Evolutionary conservation across 1,284 basidiomycete species (phyloP), one percentile per base, ranked within the genome.

Genomic region (Erythrobasidium hasegawianum): DNA sequence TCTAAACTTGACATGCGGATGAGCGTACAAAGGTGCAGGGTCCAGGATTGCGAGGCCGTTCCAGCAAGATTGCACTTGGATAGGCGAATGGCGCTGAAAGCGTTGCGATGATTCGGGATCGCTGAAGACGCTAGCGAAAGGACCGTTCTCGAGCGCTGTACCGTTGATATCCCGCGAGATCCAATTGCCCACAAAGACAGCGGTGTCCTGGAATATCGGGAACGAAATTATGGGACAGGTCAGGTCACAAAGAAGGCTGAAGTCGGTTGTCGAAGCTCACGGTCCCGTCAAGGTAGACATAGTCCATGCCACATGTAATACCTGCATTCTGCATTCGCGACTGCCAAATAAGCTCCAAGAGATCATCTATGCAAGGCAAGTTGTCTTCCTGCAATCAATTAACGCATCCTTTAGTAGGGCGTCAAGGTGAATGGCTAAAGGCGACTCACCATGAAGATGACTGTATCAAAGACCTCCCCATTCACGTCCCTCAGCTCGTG

Each of bases 141-240:
- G 93, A 0, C 91, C 92, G 76, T 97, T 97, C 78, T 96, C 93
- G 62, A 97, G 82, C 0, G 93, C 93, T 0, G 93, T 96, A 38
- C 93, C 93, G 79, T 97, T 97, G 80, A 96, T 90, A 78, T 97
- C 93, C 54, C 93, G 84, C 0, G 93, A 92, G 40, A 97, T 93
- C 93, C 93, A 96, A 78, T 95, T 96, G 76, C 95, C 93, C 80
- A 95, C 95, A 78, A 96, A 96, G 22, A 96, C 92, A 1, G 92
- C 92, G 0, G 89, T 82, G 18, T 84, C 83, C 83, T 84, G 68
- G 0, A 9, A 8, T 38, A 0, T 0, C 2, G 16, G 7, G 26
- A 50, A 18, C 18, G n/a, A 18, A 41, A 3, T 14, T 39, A 60
- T 22, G 18, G 14, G 24, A 4, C 33, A 20, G 16, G 39, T 16